Conservation (phyloP, 2,329 filamentous ascomycete species). For the Endothia cerciana region DNA sequence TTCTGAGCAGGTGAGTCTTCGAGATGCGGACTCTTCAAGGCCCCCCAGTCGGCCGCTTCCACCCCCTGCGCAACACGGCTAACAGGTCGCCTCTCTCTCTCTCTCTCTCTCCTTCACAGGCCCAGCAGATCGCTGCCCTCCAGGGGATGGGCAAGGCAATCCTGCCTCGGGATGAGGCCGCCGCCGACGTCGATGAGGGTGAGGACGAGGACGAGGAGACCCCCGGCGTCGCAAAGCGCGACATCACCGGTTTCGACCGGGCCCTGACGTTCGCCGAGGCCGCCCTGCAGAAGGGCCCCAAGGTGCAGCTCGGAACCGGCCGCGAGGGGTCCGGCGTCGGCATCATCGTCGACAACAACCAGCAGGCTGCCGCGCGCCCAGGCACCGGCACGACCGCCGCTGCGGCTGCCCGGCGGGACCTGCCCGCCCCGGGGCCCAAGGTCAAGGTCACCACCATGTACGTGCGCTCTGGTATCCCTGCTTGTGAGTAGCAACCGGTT, state of each 20-base stretch:
- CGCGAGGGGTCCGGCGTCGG: slow-evolving; percentile 45
- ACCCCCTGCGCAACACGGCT: not conserved
- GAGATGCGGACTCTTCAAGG: not conserved
- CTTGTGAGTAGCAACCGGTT: slow-evolving; percentile 41
- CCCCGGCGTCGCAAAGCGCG: slow-evolving; percentile 45
- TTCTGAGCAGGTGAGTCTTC: slow-evolving; percentile 41
- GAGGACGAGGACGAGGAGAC: slow-evolving; percentile 41
- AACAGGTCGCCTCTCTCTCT: slow-evolving; percentile 13
- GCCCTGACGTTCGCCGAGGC: slow-evolving; percentile 51
- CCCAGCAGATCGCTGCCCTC: slow-evolving; percentile 47
- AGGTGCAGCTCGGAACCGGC: slow-evolving; percentile 52
- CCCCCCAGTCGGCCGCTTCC: not conserved
- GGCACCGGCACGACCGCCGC: slow-evolving; percentile 21
- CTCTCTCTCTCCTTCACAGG: slow-evolving; percentile 32
- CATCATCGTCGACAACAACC: slow-evolving; percentile 41
- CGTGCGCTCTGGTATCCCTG: slow-evolving; percentile 47
- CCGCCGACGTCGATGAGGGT: slow-evolving; percentile 38
- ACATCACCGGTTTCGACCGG: slow-evolving; percentile 51
- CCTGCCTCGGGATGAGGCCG: slow-evolving; percentile 41
- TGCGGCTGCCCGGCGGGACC: slow-evolving; percentile 26
- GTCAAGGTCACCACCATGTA: slow-evolving; percentile 53
- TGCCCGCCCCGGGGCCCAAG: slow-evolving; percentile 39
- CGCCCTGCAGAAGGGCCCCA: slow-evolving; percentile 50
- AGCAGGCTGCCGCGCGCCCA: slow-evolving; percentile 29
- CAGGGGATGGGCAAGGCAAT: slow-evolving; percentile 56